These are phyloP conservation scores for Gloeostereum incarnatum DNA, from an alignment of 768 basidiomycete species.

Conservation along the genomic window DNA sequence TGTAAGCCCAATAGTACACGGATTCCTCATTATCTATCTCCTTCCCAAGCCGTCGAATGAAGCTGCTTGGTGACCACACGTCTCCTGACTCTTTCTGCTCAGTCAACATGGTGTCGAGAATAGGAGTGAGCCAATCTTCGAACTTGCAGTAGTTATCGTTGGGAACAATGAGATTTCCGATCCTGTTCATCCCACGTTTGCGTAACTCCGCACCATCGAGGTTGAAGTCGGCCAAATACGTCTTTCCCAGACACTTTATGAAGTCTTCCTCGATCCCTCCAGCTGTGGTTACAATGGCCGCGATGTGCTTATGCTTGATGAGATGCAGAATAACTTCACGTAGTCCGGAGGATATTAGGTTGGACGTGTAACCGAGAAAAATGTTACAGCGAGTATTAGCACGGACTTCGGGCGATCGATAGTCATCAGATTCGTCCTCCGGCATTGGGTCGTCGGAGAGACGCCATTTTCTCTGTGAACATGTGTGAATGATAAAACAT, in stretches of 20 bases:
- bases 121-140: slow-evolving; percentile 97
- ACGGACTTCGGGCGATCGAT: slow-evolving; percentile 46
- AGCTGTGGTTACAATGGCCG: slow-evolving; percentile 91
- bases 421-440: slow-evolving; percentile 65
- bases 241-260: slow-evolving; percentile 97
- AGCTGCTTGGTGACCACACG: slow-evolving; percentile 90
- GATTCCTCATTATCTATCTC: slow-evolving; percentile 97
- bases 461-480: slow-evolving; percentile 73
- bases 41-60: slow-evolving; percentile 89
- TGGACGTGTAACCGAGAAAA: slow-evolving; percentile 97
- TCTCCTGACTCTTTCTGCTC: slow-evolving; percentile 69
- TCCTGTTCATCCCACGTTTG: slow-evolving; percentile 88
- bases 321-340: slow-evolving; percentile 89
- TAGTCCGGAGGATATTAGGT: slow-evolving; percentile 95
- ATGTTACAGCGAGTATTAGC: slow-evolving; percentile 72
- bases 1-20: slow-evolving; percentile 99
- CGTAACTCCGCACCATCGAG: slow-evolving; percentile 86
- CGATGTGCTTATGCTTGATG: slow-evolving; percentile 86
- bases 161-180: slow-evolving; percentile 92
- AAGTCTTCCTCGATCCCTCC: slow-evolving; percentile 99
- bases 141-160: slow-evolving; percentile 99
- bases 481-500: not conserved
- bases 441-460: slow-evolving; percentile 75
- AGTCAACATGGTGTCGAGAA: slow-evolving; percentile 80
- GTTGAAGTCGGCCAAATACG: slow-evolving; percentile 89